These are phyloP conservation scores for Lenwebbia sp. DNA, from an alignment of 345 rosid genomes.

Conservation along the genomic window DNA sequence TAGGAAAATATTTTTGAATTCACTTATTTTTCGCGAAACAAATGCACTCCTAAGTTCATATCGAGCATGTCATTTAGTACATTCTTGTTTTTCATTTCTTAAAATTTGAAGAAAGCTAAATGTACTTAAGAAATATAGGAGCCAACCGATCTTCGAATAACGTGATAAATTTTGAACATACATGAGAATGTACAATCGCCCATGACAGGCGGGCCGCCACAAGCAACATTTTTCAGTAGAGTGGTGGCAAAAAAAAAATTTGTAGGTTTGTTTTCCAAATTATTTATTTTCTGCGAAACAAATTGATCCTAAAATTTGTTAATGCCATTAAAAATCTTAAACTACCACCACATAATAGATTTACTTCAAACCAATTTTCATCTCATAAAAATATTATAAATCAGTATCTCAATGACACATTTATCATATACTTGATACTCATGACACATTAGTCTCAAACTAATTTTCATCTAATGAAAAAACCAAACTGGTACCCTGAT, in stretches of 20 bases:
- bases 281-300: no score
- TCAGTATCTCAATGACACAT: no score
- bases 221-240: neutral
- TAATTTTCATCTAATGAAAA: neutral
- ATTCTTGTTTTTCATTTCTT: no score
- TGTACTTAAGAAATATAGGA: no score
- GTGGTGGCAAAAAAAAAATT: no score
- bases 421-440: neutral
- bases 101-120: no score
- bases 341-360: neutral
- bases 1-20: no score
- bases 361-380: neutral
- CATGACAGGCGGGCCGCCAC: neutral
- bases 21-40: no score
- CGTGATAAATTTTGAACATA: no score
- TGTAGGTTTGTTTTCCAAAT: neutral
- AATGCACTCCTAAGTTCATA: neutral
- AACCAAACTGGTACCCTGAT: fast-evolving
- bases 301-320: neutral
- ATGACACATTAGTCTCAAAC: neutral
- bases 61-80: neutral
- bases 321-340: neutral
- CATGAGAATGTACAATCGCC: no score
- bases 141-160: no score
- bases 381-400: neutral